Evolutionary conservation across 2,329 filamentous ascomycete species (phyloP).

Genomic region (Dothideomycetes sp.): DNA sequence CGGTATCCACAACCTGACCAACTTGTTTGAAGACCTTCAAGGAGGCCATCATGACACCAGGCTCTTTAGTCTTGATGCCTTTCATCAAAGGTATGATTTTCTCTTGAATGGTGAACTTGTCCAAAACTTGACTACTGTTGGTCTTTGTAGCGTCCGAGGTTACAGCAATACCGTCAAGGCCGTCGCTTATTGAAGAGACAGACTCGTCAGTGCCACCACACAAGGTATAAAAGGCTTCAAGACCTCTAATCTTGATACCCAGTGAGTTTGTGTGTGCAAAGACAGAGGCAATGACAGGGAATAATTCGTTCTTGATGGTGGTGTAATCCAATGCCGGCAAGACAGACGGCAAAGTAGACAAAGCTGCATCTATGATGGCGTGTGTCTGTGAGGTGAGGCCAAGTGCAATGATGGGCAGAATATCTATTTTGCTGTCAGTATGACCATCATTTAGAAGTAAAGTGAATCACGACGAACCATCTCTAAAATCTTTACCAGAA

Average conservation of each 20-base stretch:
- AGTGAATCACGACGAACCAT: conserved; percentile 48
- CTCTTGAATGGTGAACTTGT: conserved; percentile 98
- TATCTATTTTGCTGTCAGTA: conserved; percentile 46
- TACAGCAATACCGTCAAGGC: conserved; percentile 60
- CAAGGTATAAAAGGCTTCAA: conserved; percentile 82
- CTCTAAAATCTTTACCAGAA: conserved; percentile 87
- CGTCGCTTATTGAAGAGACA: conserved; percentile 50
- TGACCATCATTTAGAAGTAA: neutral
- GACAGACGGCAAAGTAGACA: conserved; percentile 70
- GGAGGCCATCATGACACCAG: conserved; percentile 91
- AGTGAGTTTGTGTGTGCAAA: conserved; percentile 91
- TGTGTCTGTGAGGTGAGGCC: conserved; percentile 86
- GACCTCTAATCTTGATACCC: conserved; percentile 83
- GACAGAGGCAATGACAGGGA: conserved; percentile 80
- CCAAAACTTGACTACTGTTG: conserved; percentile 61
- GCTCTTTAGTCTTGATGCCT: conserved; percentile 95
- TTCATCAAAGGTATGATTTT: conserved; percentile 87
- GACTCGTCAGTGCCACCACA: conserved; percentile 61
- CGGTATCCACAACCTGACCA: conserved; percentile 70
- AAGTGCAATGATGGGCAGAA: conserved; percentile 74
- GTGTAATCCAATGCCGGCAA: conserved; percentile 87
- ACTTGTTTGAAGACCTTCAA: conserved; percentile 78
- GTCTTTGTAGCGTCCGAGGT: conserved; percentile 41
- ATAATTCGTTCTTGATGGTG: conserved; percentile 93
- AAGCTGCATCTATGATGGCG: conserved; percentile 74